Evolutionary conservation across 352 stramenopile species (phyloP).

Genomic region (Pythium myriotylum): DNA sequence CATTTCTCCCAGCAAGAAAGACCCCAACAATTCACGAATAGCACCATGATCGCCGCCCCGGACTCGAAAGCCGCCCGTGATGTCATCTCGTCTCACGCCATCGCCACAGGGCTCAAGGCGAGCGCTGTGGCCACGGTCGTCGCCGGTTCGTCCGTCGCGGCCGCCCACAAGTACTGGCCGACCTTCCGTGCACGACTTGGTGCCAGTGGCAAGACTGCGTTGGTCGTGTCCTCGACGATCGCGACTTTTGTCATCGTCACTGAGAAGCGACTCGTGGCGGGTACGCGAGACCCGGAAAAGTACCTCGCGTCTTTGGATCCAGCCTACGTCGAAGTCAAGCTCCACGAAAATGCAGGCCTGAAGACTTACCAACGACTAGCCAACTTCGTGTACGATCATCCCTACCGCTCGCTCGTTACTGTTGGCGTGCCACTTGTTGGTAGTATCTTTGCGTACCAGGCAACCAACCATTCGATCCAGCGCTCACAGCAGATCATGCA

Average conservation of each 20-base stretch:
- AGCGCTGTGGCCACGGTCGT: conserved; percentile 35
- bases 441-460: conserved; percentile 69
- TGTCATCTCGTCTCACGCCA: conserved; percentile 66
- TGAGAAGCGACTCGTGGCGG: conserved; percentile 56
- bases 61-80: conserved; percentile 56
- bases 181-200: conserved; percentile 68
- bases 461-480: conserved; percentile 63
- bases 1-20: too few relatives aligned
- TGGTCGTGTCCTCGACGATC: conserved; percentile 69
- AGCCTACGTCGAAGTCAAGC: conserved; percentile 37
- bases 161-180: conserved; percentile 59
- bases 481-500: conserved; percentile 85
- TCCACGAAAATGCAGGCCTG: conserved; percentile 38
- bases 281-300: conserved; percentile 63
- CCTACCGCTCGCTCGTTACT: conserved; percentile 53
- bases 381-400: conserved; percentile 83
- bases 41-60: too few relatives aligned
- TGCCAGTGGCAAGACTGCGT: conserved; percentile 68
- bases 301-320: conserved; percentile 62
- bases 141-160: conserved; percentile 32
- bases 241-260: conserved; percentile 66
- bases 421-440: conserved; percentile 64
- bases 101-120: conserved; percentile 49
- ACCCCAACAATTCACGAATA: too few relatives aligned
- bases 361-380: conserved; percentile 57